Percentiles rank a stretch among this genome's conserved stretches.
These are phyloP conservation scores for Physcia stellaris DNA, from an alignment of 495 filamentous ascomycete species.

Conservation along the genomic window DNA sequence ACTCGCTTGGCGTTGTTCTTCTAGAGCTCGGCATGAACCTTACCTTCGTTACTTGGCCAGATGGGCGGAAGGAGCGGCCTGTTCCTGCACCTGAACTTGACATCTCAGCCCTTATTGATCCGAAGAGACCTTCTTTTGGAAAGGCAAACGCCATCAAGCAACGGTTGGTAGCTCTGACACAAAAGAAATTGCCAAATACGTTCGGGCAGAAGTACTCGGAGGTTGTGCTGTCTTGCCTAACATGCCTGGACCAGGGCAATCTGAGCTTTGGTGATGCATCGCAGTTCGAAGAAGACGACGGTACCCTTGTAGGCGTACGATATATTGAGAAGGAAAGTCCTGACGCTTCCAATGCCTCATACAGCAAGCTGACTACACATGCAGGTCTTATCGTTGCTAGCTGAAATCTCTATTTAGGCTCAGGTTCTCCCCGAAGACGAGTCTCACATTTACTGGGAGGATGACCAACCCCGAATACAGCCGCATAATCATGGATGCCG, in stretches of 20 bases:
- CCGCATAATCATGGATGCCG: no score
- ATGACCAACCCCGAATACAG: no score
- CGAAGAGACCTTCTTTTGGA: not conserved
- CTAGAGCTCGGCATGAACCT: constrained; percentile 49
- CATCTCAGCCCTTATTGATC: constrained; percentile 1
- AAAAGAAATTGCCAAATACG: constrained; percentile 22
- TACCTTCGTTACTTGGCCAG: constrained; percentile 30
- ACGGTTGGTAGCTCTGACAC: constrained; percentile 26
- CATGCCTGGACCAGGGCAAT: constrained; percentile 37
- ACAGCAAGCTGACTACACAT: no score
- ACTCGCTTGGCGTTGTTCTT: constrained; percentile 46
- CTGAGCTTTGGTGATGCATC: constrained; percentile 28
- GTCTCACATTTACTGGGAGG: no score
- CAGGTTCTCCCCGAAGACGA: no score
- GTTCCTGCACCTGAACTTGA: not conserved
- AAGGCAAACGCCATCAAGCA: constrained; percentile 22
- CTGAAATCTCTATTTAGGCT: no score
- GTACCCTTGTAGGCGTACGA: constrained; percentile 32
- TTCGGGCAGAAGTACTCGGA: constrained; percentile 38
- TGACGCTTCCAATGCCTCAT: no score
- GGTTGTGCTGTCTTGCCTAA: constrained; percentile 39
- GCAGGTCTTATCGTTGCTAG: no score
- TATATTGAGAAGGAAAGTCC: constrained; percentile 35
- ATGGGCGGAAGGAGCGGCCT: constrained; percentile 4
- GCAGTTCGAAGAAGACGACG: constrained; percentile 37